Base-by-base conservation (phyloP, 2,329 filamentous ascomycete genomes). In the Ascochyta fabae region DNA sequence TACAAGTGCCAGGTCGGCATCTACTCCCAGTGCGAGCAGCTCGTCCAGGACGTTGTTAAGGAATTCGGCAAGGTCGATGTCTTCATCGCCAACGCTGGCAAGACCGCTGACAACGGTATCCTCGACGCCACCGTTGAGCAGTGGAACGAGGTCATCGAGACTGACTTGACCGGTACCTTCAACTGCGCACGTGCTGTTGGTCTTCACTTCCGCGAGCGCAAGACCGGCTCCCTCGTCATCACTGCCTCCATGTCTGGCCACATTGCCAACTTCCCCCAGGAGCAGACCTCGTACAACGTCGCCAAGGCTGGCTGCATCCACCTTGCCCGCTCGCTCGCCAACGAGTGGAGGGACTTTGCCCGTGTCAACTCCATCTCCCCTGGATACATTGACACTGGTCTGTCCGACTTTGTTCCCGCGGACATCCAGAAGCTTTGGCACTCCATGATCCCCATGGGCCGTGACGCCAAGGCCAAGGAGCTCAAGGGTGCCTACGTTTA, bases 111-210 rank as follows among this genome's bases (percentile, higher is more conserved):
- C 77, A 79, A 78, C 51, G 88, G 88, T 54, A 82, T 91, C 69
- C 80, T 91, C 44, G 88, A 91, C 60, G 86, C 86, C 71, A 84
- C 85, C 23, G 86, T 89, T 22, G 82, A 88, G 70, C 89, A 91
- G 71, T 86, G 86, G 72, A 86, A 92, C 72, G 84, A 87, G 75
- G 91, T 96, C 81, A 83, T 96, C 75, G 85, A 89, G 67, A 88
- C 94, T 69, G 96, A 97, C 77, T 83, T 96, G 65, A 95, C 87
- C n/a, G 93, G 92, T 12, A 88, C 88, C 35, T 92, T 89, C 77
- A 94, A 90, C 82, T 96, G 91, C 60, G 91, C 92, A 24, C 91
- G 94, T 80, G 91, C 91, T 19, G 90, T 91, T n/a, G 93, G 92
- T 31, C 84, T 88, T 51, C 89, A 95, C 77, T 88, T 88, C 83